Evolutionary conservation across 176 grass and related monocot genomes (phyloP).

Genomic region (Bothriochloa decipiens): DNA sequence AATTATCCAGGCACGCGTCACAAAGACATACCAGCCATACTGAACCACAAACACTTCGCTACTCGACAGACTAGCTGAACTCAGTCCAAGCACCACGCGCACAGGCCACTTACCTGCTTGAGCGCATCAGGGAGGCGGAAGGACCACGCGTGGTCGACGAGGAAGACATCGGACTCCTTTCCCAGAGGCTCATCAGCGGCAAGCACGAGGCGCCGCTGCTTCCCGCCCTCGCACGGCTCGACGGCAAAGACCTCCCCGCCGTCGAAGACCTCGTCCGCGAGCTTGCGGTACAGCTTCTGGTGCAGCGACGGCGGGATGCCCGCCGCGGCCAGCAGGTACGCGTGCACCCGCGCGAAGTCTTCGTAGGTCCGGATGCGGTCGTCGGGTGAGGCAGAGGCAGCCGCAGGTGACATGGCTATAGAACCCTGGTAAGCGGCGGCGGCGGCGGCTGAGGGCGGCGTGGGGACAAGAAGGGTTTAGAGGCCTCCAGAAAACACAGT

Average conservation of each 20-base stretch:
- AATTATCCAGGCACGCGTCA: neutral
- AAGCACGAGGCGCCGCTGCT: constrained; percentile 66
- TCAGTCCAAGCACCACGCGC: neutral
- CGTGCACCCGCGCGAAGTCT: constrained; percentile 73
- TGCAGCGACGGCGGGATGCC: constrained; percentile 68
- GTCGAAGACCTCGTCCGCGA: constrained; percentile 86
- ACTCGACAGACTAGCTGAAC: neutral
- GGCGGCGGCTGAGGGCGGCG: neutral
- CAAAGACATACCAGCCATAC: neutral
- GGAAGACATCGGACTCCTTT: constrained; percentile 76
- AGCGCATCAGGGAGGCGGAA: constrained; percentile 86
- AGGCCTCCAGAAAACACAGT: neutral
- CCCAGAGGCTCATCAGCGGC: constrained; percentile 25
- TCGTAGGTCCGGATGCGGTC: constrained; percentile 55
- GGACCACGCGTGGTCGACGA: constrained; percentile 93
- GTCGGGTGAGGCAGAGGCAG: neutral
- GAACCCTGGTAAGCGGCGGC: constrained; percentile 3
- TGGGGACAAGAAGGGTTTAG: neutral
- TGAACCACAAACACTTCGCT: neutral
- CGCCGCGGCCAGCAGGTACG: constrained; percentile 68
- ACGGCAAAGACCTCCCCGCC: constrained; percentile 75
- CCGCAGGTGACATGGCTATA: constrained; percentile 36
- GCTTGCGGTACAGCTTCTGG: constrained; percentile 71
- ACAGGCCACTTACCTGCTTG: constrained; percentile 56
- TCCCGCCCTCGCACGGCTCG: constrained; percentile 64